phyloP scores from a whole-genome alignment of 805 yeast species.

The Wickerhamomyces chaumierensis region DNA sequence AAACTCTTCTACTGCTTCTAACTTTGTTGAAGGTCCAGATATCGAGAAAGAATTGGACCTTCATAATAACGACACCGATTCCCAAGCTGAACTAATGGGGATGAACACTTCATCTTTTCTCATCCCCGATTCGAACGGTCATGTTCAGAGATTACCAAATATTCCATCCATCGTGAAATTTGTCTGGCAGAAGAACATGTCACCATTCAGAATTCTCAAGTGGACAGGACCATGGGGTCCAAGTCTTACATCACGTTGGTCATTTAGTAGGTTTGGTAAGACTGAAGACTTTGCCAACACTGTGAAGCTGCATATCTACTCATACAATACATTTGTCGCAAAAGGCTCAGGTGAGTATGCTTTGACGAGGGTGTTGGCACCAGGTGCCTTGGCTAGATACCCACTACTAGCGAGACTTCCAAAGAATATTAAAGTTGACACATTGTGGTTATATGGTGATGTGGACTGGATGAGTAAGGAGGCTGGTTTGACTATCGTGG shows the following conservation, averaged over 20 bases:
- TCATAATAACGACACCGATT: slow-evolving; percentile 10
- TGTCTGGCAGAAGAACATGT: slow-evolving; percentile 42
- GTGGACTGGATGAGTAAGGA: slow-evolving; percentile 60
- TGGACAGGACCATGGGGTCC: slow-evolving; percentile 43
- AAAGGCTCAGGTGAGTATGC: slow-evolving; percentile 59
- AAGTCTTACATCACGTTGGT: slow-evolving; percentile 40
- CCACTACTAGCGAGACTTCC: slow-evolving; percentile 47
- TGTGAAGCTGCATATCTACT: slow-evolving; percentile 39
- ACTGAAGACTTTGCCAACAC: slow-evolving; percentile 19
- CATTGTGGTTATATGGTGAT: slow-evolving; percentile 55
- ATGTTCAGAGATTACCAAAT: slow-evolving; percentile 23
- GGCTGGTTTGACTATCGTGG: slow-evolving; percentile 39
- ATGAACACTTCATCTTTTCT: slow-evolving; percentile 14
- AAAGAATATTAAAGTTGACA: slow-evolving; percentile 18
- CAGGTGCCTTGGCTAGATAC: slow-evolving; percentile 44
- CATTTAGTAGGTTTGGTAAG: slow-evolving; percentile 34
- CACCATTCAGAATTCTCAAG: slow-evolving; percentile 45
- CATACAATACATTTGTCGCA: slow-evolving; percentile 37
- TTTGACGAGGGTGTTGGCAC: slow-evolving; percentile 45
- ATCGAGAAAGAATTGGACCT: slow-evolving; percentile 22
- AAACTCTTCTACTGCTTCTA: not conserved
- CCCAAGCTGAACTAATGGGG: slow-evolving; percentile 1
- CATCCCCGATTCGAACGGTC: slow-evolving; percentile 20
- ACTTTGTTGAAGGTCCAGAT: slow-evolving; percentile 18
- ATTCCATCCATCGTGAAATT: slow-evolving; percentile 25